Evolutionary conservation across 2,329 filamentous ascomycete genomes (phyloP), one percentile per base, ranked within the genome.

Genomic region (Orbilia javanica): DNA sequence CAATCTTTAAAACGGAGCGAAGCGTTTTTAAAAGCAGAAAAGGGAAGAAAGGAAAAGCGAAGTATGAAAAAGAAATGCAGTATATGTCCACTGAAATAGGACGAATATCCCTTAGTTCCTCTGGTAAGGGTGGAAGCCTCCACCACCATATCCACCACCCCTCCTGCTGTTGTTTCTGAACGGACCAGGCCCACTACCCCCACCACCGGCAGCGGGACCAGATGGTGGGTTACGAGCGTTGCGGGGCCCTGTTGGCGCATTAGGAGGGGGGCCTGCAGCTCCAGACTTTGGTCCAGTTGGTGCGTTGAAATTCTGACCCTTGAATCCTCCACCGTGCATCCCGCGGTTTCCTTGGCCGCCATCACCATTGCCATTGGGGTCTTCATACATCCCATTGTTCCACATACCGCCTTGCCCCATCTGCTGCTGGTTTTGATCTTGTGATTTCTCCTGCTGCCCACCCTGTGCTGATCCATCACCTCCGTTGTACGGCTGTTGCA

Each of bases 161-260:
- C 55, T 39, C 25, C 72, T 52, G 20, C 42, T 48, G 31, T 31
- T 48, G 65, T 62, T 72, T 29, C 72, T 60, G 53, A 64, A 76
- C 2, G 72, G 72, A 0, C 72, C 72, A 1, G 60, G 34, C 4
- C 69, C 69, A n/a, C 69, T 50, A 13, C 66, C 66, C 13, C 48
- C 39, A 25, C 50, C 62, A 25, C 70, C 70, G 25, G 50, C 70
- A 4, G 75, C 53, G 25, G 75, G 75, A 10, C 75, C 75, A 27
- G 69, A 64, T 18, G 75, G 75, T 27, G 94, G 93, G 62, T 79
- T 79, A 22, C 80, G 77, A 27, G 80, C 76, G 82, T 98, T 99
- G 88, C 97, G 97, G 3, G 96, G 96, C 0, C 96, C 96, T 0
- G 96, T 99, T 0, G 96, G 96, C 4, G 96, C 93, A 83, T 93